A percentile compares a stretch with the other conserved stretches of the same genome.
These are phyloP conservation scores for Jamesozyma rosinii DNA, from an alignment of 805 yeast genomes.

Conservation along the genomic window DNA sequence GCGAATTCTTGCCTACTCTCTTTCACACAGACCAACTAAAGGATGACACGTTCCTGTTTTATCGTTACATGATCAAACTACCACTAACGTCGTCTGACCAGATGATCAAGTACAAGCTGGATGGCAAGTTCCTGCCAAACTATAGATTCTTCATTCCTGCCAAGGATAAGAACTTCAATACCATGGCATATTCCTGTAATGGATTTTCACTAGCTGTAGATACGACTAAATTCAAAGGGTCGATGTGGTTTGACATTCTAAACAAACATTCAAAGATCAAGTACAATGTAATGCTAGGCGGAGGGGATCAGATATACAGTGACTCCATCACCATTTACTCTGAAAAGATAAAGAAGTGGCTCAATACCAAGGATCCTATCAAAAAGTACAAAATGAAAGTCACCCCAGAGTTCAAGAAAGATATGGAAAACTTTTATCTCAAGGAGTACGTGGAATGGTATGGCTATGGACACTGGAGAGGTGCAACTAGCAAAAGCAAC, in stretches of 20 bases:
- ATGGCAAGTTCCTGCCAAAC: conserved; percentile 34
- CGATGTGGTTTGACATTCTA: conserved; percentile 81
- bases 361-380: conserved; percentile 40
- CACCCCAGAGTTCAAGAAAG: conserved; percentile 40
- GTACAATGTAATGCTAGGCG: conserved; percentile 93
- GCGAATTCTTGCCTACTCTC: conserved; percentile 39
- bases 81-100: conserved; percentile 44
- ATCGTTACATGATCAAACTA: conserved; percentile 54
- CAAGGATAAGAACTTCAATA: conserved; percentile 58
- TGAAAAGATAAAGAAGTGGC: conserved; percentile 51
- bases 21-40: conserved; percentile 33
- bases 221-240: conserved; percentile 57
- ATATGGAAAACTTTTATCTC: conserved; percentile 60
- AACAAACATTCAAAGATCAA: conserved; percentile 51
- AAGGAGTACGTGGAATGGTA: conserved; percentile 78
- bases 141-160: conserved; percentile 68
- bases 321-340: conserved; percentile 65
- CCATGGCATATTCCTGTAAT: conserved; percentile 78
- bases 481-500: conserved; percentile 43
- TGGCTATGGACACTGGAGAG: conserved; percentile 81
- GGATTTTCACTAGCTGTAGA: conserved; percentile 76
- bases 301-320: conserved; percentile 92
- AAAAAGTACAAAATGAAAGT: conserved; percentile 38
- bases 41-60: conserved; percentile 40
- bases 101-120: conserved; percentile 52